These are phyloP conservation scores for Penicillium hesseltinei DNA, from an alignment of 2,329 filamentous ascomycete genomes.

Conservation along the genomic window DNA sequence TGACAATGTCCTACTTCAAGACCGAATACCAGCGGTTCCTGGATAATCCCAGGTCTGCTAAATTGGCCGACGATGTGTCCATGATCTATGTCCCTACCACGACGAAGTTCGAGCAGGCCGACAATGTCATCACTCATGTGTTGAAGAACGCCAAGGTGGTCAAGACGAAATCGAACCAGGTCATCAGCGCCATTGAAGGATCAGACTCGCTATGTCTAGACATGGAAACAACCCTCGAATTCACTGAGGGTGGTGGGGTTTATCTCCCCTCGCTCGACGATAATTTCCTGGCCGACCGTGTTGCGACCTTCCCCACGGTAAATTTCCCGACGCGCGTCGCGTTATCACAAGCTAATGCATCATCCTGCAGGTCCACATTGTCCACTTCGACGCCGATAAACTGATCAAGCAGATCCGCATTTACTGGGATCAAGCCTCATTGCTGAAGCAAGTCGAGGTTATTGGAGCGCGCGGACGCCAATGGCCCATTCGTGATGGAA, in stretches of 20 bases:
- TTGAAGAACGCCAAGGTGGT: slow-evolving; percentile 68
- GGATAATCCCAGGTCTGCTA: slow-evolving; percentile 61
- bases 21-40: slow-evolving; percentile 70
- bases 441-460: slow-evolving; percentile 89
- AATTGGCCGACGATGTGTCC: slow-evolving; percentile 64
- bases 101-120: slow-evolving; percentile 66
- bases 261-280: slow-evolving; percentile 89
- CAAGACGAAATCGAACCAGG: slow-evolving; percentile 77
- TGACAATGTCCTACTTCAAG: slow-evolving; percentile 42
- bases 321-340: slow-evolving; percentile 38
- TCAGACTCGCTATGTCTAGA: slow-evolving; percentile 69
- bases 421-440: slow-evolving; percentile 91
- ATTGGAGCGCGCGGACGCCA: slow-evolving; percentile 87
- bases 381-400: slow-evolving; percentile 71
- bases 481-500: slow-evolving; percentile 89
- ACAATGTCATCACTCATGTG: slow-evolving; percentile 81
- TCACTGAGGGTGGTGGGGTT: slow-evolving; percentile 74
- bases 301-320: slow-evolving; percentile 78
- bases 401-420: slow-evolving; percentile 86
- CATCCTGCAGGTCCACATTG: slow-evolving; percentile 71
- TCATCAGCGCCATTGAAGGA: slow-evolving; percentile 72
- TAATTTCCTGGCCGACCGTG: slow-evolving; percentile 84
- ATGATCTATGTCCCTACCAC: slow-evolving; percentile 90
- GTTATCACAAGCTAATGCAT: slow-evolving; percentile 13
- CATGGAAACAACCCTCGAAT: slow-evolving; percentile 78